Conservation (phyloP, 306 rosid species). For the Mimosa pudica region DNA sequence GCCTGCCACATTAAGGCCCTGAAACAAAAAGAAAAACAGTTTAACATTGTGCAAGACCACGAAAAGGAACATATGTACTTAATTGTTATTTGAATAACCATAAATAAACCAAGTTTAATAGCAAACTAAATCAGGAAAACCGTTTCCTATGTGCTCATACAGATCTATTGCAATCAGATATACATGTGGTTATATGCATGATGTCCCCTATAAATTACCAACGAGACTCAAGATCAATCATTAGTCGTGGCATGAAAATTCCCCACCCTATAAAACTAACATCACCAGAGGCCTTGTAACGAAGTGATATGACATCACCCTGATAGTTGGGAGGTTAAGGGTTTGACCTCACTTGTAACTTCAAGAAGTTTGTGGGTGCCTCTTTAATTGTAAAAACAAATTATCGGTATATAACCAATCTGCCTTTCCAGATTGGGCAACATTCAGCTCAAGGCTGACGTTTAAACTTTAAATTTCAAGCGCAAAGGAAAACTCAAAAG, state of each 20-base stretch:
- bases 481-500: neutral
- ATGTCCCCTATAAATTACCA: neutral
- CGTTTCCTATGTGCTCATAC: neutral
- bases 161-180: neutral
- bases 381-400: too few species aligned
- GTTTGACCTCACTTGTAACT: too few species aligned
- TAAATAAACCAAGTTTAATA: neutral
- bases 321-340: too few species aligned
- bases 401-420: neutral
- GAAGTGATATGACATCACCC: too few species aligned
- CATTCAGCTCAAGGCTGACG: neutral
- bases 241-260: neutral
- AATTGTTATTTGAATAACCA: slow-evolving; percentile 37
- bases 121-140: neutral
- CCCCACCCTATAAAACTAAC: neutral
- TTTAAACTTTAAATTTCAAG: neutral
- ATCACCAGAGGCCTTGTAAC: too few species aligned
- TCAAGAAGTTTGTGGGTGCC: too few species aligned
- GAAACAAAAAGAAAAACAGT: neutral
- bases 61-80: slow-evolving; percentile 31
- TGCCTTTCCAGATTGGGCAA: neutral
- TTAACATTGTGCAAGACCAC: neutral
- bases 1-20: neutral
- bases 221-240: neutral
- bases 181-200: neutral